Evolutionary conservation across 1,284 basidiomycete species (phyloP).

Genomic region (Phellopilus nigrolimitatus): DNA sequence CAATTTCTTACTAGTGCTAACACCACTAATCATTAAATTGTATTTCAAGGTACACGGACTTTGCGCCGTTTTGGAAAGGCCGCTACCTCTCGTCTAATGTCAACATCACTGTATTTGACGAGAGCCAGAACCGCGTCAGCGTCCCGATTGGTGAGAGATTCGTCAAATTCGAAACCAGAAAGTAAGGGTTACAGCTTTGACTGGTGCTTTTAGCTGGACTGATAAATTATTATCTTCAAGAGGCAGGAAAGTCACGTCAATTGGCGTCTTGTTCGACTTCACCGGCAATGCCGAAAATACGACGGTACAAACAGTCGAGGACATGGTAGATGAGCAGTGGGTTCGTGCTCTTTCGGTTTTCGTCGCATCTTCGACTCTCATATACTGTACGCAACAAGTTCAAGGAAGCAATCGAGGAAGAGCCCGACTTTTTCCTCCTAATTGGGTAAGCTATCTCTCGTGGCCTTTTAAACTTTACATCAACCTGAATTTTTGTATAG

Average conservation of each 20-base stretch:
- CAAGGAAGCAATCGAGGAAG: slow-evolving; percentile 70
- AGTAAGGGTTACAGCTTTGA: slow-evolving; percentile 38
- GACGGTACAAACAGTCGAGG: slow-evolving; percentile 65
- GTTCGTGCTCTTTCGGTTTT: slow-evolving; percentile 30
- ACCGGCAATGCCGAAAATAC: slow-evolving; percentile 60
- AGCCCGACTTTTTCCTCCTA: slow-evolving; percentile 80
- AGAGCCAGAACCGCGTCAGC: slow-evolving; percentile 40
- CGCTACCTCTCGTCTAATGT: slow-evolving; percentile 81
- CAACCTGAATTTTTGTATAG: neutral
- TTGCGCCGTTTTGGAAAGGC: slow-evolving; percentile 65
- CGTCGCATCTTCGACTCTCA: neutral
- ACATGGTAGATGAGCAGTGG: slow-evolving; percentile 75
- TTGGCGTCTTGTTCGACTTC: slow-evolving; percentile 80
- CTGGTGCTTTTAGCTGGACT: neutral
- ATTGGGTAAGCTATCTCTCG: slow-evolving; percentile 34
- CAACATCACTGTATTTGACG: slow-evolving; percentile 65
- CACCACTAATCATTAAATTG: neutral
- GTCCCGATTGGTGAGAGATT: slow-evolving; percentile 66
- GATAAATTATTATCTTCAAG: neutral
- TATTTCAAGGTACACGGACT: slow-evolving; percentile 39
- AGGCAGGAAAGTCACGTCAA: slow-evolving; percentile 43
- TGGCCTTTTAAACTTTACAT: neutral
- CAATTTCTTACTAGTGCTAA: neutral
- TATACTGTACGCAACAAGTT: slow-evolving; percentile 44
- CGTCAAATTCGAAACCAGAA: slow-evolving; percentile 69